Base-by-base conservation (phyloP, 768 basidiomycete species). In the Xerocomus brunneocitrinus region DNA sequence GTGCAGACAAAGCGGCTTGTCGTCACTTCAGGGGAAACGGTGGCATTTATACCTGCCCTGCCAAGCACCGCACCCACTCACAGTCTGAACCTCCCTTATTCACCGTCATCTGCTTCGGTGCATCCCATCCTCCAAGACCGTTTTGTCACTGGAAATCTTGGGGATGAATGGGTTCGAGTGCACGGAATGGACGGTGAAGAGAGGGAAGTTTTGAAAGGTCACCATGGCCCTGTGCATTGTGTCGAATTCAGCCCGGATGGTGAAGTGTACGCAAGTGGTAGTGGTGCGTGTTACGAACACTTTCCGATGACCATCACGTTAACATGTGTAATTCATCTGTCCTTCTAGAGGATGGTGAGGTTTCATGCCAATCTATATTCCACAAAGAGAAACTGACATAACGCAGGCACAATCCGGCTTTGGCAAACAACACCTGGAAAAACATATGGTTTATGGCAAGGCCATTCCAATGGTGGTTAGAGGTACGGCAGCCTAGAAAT, bases 351-450 rank as follows among this genome's bases (percentile, higher is more conserved):
- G 88, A 89, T 67, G 87, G 89, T 85, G 56, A 69, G 82, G 60
- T 3, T n/a, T 16, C 47, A 31, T 51, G 35, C 31, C 27, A 46
- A 19, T 43, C 55, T 13, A 12, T 31, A 49, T n/a, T 24, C 22
- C 39, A 40, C 9, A 40, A 39, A 24, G 22, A 24, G 39, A 40
- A 35, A 12, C 41, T 49, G 41, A 32, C 38, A 35, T 57, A 38
- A 49, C 25, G 22, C 64, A 90, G 91, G 93, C 41, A 98, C 95
- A 5, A 95, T 98, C 64, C 85, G 95, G 42, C 74, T 98, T 51
- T 98, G 95, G 95, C 95, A 97, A 73, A 95, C 91, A n/a, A 91
- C 84, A 8, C 94, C 94, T 9, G 89, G 90, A 10, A 95, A 91
- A 70, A 79, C 82, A 8, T 98, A 98, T 63, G 95, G 95, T 44